phyloP scores from a whole-genome alignment of 441 rosid genomes.

The Gossypium gossypioides region DNA sequence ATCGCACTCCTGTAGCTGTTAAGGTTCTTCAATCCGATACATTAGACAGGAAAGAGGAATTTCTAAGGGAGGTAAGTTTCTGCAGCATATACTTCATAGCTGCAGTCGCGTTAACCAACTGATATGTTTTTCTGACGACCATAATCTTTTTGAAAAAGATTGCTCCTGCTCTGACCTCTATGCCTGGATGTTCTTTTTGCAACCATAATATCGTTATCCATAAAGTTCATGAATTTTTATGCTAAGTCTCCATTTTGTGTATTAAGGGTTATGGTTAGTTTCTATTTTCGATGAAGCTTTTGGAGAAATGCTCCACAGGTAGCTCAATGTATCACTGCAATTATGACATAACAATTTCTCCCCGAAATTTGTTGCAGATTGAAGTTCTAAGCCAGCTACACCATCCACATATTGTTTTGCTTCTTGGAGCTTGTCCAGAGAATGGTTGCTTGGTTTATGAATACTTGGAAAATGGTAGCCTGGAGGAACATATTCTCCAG shows the following conservation, averaged over 20 bases:
- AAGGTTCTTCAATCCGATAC: conserved; percentile 59
- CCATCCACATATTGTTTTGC: conserved; percentile 71
- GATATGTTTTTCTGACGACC: background rate
- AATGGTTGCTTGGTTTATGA: conserved; percentile 75
- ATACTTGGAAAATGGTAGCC: conserved; percentile 78
- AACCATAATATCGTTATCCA: background rate
- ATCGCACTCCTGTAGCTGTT: conserved; percentile 75
- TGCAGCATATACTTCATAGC: background rate
- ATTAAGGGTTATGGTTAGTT: background rate
- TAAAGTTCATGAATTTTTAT: background rate
- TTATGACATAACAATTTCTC: background rate
- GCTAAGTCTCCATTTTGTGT: background rate
- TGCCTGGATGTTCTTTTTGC: background rate
- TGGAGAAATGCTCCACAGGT: background rate
- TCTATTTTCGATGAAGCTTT: background rate
- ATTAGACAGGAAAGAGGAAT: conserved; percentile 52
- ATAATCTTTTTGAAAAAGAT: background rate
- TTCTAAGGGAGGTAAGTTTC: conserved; percentile 62
- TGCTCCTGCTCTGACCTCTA: background rate
- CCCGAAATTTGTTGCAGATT: conserved; percentile 34
- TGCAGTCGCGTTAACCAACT: background rate
- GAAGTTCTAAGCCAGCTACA: conserved; percentile 74
- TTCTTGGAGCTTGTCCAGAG: conserved; percentile 90
- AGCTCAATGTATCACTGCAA: background rate
- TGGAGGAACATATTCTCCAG: conserved; percentile 53